Evolutionary conservation across 2,329 filamentous ascomycete genomes (phyloP).

Genomic region (Trichoderma breve): DNA sequence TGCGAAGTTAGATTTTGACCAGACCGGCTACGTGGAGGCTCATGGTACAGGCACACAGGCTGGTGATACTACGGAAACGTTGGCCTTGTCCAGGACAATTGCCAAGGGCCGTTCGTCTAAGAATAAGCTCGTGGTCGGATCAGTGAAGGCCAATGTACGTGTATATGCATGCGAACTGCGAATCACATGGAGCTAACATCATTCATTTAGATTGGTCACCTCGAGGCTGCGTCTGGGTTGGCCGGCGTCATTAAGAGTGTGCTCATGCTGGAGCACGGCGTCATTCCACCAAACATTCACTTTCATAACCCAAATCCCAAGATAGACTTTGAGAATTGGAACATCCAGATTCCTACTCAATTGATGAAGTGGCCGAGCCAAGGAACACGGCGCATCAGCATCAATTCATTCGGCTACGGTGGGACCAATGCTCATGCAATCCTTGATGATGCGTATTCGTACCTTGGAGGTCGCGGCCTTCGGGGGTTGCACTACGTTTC

Average conservation of each 20-base stretch:
- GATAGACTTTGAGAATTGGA: neutral
- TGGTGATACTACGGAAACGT: neutral
- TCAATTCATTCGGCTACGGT: neutral
- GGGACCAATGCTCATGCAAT: neutral
- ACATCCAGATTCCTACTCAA: neutral
- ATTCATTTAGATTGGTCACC: neutral
- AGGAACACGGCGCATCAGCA: neutral
- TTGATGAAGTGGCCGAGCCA: neutral
- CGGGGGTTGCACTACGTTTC: neutral
- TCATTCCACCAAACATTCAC: neutral
- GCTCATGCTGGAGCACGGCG: neutral
- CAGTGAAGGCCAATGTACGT: neutral
- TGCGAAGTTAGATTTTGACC: neutral
- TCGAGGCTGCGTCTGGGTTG: neutral
- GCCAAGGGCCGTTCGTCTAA: neutral
- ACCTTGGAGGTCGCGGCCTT: neutral
- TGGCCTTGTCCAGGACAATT: neutral
- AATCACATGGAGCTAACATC: neutral
- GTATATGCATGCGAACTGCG: neutral
- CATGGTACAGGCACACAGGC: neutral
- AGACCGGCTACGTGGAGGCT: neutral
- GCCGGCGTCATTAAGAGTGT: neutral
- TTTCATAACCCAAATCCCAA: neutral
- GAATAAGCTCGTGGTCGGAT: neutral
- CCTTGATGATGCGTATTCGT: neutral